Percentiles rank a stretch among this genome's conserved stretches.
Conservation (phyloP, 805 yeast genomes). For the Starmera amethionina region DNA sequence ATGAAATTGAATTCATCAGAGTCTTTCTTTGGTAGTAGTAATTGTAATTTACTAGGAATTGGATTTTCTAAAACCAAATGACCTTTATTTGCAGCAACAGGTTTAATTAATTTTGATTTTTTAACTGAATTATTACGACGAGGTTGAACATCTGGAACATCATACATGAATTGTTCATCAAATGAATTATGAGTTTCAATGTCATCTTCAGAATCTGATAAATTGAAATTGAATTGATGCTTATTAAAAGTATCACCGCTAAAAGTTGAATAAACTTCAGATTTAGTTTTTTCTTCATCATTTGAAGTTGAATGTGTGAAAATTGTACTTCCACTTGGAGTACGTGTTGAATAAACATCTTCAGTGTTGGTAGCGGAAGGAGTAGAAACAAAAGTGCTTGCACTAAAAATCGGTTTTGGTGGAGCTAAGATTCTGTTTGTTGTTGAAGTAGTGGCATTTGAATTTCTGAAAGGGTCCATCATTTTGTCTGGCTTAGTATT, state of each 20-base stretch:
- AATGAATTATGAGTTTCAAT: slow-evolving; percentile 21
- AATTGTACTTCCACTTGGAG: slow-evolving; percentile 21
- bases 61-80: slow-evolving; percentile 89
- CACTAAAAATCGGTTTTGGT: slow-evolving; percentile 59
- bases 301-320: slow-evolving; percentile 8
- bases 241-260: slow-evolving; percentile 32
- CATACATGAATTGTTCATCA: slow-evolving; percentile 36
- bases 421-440: slow-evolving; percentile 39
- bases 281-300: slow-evolving; percentile 14
- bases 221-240: slow-evolving; percentile 1
- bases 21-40: slow-evolving; percentile 78
- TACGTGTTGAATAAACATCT: slow-evolving; percentile 16
- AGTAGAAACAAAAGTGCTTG: slow-evolving; percentile 46
- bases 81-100: slow-evolving; percentile 68
- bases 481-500: slow-evolving; percentile 9
- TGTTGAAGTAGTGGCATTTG: slow-evolving; percentile 22
- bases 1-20: slow-evolving; percentile 90
- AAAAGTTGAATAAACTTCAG: slow-evolving; percentile 9
- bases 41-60: slow-evolving; percentile 78
- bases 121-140: slow-evolving; percentile 34
- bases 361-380: slow-evolving; percentile 22
- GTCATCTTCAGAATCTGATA: slow-evolving; percentile 5
- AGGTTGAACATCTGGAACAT: slow-evolving; percentile 31
- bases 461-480: slow-evolving; percentile 28
- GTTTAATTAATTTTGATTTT: slow-evolving; percentile 58